Base-by-base conservation (phyloP, 2,329 filamentous ascomycete genomes). In the Colletotrichum incanum region DNA sequence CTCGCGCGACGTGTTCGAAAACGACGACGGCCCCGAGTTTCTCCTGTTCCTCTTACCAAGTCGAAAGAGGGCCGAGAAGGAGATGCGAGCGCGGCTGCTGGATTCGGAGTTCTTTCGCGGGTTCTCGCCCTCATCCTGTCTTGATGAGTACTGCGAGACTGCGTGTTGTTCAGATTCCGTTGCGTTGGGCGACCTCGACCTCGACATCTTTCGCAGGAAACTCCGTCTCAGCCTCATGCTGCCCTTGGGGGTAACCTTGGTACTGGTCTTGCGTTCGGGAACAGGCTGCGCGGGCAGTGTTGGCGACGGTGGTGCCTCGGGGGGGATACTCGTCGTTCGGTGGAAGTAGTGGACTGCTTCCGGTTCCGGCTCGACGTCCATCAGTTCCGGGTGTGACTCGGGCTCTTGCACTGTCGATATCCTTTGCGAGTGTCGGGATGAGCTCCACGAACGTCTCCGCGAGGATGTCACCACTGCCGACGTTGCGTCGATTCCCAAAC, bases 1-100 rank as follows among this genome's bases (percentile, higher is more conserved):
- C 78, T 98, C 95, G 74, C 95, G 90, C 1, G 95, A 98, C 0
- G 94, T 94, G 78, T 98, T 98, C 5, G 94, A 95, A 79, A 97
- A 96, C n/a, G 95, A 95, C 0, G 94, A 93, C 4, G 93, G 87
- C 79, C 86, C 74, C 79, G 88, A 82, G 79, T 84, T 79, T 81
- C 90, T 82, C 83, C 88, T 85, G 80, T 85, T 86, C 86, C 89
- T 85, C 83, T 85, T 87, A 37, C 89, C 89, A 80, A 93, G 93
- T 77, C 90, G 90, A 82, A 98, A 94, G 45, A 98, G 89, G 0
- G 93, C 91, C 5, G 91, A 90, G 86, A 95, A 93, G 0, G 92
- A 88, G 41, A 86, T 77, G 26, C 83, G 82, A 18, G 79, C 82
- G 65, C 83, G 84, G 39, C 79, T 83, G 71, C 87, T 89, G 60